Evolutionary conservation across 2,329 filamentous ascomycete genomes (phyloP), one percentile per base, ranked within the genome.

Genomic region (Apiospora saccharicola): DNA sequence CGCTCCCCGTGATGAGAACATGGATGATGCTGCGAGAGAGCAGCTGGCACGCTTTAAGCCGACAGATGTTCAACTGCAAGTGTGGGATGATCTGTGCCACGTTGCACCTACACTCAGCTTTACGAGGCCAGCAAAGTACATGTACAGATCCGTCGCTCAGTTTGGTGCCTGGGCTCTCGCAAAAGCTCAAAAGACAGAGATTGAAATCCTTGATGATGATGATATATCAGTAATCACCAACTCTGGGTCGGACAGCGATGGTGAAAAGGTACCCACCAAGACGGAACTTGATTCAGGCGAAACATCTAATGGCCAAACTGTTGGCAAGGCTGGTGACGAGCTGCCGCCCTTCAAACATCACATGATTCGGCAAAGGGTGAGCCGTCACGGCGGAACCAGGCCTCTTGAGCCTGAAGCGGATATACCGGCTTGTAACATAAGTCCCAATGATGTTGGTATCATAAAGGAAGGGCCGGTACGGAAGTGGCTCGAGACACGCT

Each of bases 41-140:
- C 82, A 86, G 16, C 78, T 96, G 22, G 84, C 87, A 47, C 90
- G 88, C 74, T 97, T 94, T 81, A 90, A 90, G 72, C 94, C 95
- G 0, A 99, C 96, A 0, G 90, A 97, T 77, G 96, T 98, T 0
- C 95, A 98, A 80, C 87, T 99, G 2, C 96, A 98, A 80, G 92
- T 98, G 1, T 98, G 96, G 95, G 96, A 98, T 72, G 93, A 98
- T 77, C 85, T 98, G 3, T 98, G 96, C 78, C 96, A 98, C 79
- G 95, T 97, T 7, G 92, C 93, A 0, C 94, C 96, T 0, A 98
- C 95, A 0, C 87, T 98, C n/a, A 97, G 94, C 77, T 98, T 98
- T 81, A 98, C 96, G 0, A 89, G 92, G n/a, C 96, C 96, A 0
- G 96, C 96, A 67, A 98, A 98, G 81, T 93, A 93, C 83, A 98